Percentiles rank a stretch among this genome's conserved stretches.
Conservation (phyloP, 257 asterid species). For the Vinca minor region DNA sequence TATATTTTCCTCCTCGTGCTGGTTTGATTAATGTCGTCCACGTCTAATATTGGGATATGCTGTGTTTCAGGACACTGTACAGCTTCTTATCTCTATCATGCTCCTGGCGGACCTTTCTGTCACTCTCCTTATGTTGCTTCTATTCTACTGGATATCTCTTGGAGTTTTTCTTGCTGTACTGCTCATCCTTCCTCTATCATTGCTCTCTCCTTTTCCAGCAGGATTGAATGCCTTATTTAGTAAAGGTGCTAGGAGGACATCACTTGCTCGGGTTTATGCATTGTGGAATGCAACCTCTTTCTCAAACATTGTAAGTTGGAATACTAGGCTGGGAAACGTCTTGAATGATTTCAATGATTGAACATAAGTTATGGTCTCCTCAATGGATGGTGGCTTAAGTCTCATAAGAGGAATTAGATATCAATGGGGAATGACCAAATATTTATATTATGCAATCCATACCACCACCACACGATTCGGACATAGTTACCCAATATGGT, state of each 20-base stretch:
- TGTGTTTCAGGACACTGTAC: conserved; percentile 82
- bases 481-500: not conserved
- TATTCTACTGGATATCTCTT: conserved; percentile 85
- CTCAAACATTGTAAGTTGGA: conserved; percentile 62
- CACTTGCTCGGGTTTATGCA: conserved; percentile 84
- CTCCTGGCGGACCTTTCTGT: conserved; percentile 82
- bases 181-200: conserved; percentile 83
- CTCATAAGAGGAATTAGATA: not conserved
- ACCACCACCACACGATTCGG: not conserved
- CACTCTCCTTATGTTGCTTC: conserved; percentile 69
- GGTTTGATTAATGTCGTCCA: conserved; percentile 10
- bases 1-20: conserved; percentile 16
- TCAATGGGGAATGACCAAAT: not conserved
- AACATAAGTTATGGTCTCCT: conserved; percentile 1
- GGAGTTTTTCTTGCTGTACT: conserved; percentile 86
- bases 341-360: not conserved
- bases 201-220: conserved; percentile 93
- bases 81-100: conserved; percentile 69
- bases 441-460: not conserved
- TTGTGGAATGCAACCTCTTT: conserved; percentile 88
- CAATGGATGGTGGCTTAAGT: not conserved
- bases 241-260: conserved; percentile 78
- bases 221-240: conserved; percentile 91
- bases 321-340: not conserved
- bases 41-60: conserved; percentile 23